Percentiles rank a stretch among this genome's conserved stretches.
Evolutionary conservation across 163 green algal species (phyloP).

Genomic region (Scenedesmus sp.): DNA sequence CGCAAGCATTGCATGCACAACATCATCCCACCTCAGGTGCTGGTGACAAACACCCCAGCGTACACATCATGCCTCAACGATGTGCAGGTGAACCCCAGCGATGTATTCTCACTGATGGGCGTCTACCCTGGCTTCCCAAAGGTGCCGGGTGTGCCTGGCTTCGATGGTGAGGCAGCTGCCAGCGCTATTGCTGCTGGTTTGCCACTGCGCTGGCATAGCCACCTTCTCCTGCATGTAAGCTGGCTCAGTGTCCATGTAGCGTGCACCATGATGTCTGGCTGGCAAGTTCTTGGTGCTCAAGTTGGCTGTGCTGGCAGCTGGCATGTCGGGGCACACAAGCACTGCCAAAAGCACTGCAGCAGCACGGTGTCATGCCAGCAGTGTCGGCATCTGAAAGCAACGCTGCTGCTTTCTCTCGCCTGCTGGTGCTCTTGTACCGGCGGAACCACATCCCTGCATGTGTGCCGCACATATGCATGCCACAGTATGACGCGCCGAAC

Average conservation of each 20-base stretch:
- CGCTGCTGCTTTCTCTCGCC: background rate
- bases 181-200: background rate
- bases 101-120: conserved; percentile 41
- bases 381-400: background rate
- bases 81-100: conserved; percentile 4
- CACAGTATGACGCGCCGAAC: no score
- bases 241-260: background rate
- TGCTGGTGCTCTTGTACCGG: background rate
- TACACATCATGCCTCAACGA: background rate
- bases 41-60: background rate
- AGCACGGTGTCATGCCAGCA: background rate
- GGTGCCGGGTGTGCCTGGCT: conserved; percentile 43
- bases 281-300: no score
- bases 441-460: no score
- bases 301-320: no score
- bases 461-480: no score
- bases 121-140: conserved; percentile 45
- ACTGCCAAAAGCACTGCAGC: background rate
- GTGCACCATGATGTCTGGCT: background rate
- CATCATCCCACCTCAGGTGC: background rate
- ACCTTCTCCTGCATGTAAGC: no score
- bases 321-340: no score
- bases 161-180: conserved; percentile 42
- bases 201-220: background rate
- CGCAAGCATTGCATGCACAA: background rate